Base-by-base conservation (phyloP, 305 asterid species). In the Ruellia speciosa region DNA sequence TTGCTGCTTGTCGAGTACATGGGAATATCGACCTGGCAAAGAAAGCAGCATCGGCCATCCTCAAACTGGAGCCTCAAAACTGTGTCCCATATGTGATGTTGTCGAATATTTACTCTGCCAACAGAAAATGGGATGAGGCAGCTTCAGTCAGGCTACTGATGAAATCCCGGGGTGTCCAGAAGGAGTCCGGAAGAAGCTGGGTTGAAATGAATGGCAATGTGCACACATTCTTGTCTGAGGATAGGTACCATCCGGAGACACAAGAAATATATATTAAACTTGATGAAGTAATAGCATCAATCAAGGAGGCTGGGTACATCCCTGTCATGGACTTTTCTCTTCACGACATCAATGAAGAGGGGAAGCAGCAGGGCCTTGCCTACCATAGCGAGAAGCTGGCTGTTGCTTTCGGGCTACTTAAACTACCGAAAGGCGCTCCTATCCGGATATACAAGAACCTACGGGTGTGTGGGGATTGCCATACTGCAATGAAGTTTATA, bases 311-410 rank as follows among this genome's bases (percentile, higher is more conserved):
- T 9, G 97, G 96, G 47, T 89, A 86, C 59, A 76, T 69, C 14
- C 88, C 96, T 0, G 96, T 84, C 60, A 53, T 63, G 76, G 76
- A 49, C 15, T 79, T 78, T 45, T 75, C 88, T 13, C 88, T 84
- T 56, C 96, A 75, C 62, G 95, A 90, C 58, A 54, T 84, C 33
- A 76, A 81, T 41, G 94, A 86, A 58, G 94, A 89, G 76, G 80
- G 74, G 0, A 82, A 78, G 73, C 78, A 53, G 35, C 62, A 33
- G 3, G 78, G 78, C 14, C 93, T 89, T 14, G 81, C 82, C 13
- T 82, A 80, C 72, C 97, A 89, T 41, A 75, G 94, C 34, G 97
- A 89, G 80, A 89, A 89, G 77, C 54, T 86, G 79, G 94, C 95
- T 3, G 78, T 86, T 59, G 88, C 94, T n/a, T 86, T 80, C 20